Base-by-base conservation (phyloP, 139 green algal genomes). In the Trebouxia sp. region DNA sequence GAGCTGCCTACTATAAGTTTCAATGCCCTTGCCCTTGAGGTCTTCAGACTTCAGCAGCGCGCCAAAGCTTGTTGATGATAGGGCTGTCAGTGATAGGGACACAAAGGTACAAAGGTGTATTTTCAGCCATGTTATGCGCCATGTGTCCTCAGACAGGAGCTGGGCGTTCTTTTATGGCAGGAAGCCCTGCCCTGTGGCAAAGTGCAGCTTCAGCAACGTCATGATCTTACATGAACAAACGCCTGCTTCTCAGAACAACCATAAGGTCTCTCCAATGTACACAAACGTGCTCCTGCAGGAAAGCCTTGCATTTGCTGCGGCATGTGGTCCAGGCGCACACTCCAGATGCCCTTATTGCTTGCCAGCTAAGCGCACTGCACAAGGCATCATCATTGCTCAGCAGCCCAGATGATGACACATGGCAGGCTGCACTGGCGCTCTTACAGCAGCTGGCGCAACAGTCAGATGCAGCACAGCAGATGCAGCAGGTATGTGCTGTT, bases 281-380 rank as follows among this genome's bases (percentile, higher is more conserved):
- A 83, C 47, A 41, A 62, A 51, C 76, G 83, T 38, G 62, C 86
- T 35, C 65, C 6, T 51, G 79, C 74, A 86, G 86, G 56, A 90
- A 90, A 38, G 91, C 89, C 10, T 77, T 94, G 81, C 78, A 88
- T 45, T 78, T 90, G 81, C 78, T 93, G 53, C 45, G 87, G 51
- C 78, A 91, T 74, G 66, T 88, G 53, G n/a, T 91, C 8, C 67
- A 70, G 0, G 76, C 70, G 7, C 30, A 80, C 22, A 80, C 83
- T 10, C 43, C 56, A 45, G 83, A 85, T 48, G n/a, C 65, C 24
- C 41, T 28, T 26, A 65, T 72, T 10, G 84, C 83, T 5, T 78
- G 74, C 43, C 38, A 79, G n/a, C 30, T 56, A 10, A 24, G 32
- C 8, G 48, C 41, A 66, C 79, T 6, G 58, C 76, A 37, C 15